These are phyloP conservation scores for Clavispora asparagi DNA, from an alignment of 805 yeast species.

Conservation along the genomic window DNA sequence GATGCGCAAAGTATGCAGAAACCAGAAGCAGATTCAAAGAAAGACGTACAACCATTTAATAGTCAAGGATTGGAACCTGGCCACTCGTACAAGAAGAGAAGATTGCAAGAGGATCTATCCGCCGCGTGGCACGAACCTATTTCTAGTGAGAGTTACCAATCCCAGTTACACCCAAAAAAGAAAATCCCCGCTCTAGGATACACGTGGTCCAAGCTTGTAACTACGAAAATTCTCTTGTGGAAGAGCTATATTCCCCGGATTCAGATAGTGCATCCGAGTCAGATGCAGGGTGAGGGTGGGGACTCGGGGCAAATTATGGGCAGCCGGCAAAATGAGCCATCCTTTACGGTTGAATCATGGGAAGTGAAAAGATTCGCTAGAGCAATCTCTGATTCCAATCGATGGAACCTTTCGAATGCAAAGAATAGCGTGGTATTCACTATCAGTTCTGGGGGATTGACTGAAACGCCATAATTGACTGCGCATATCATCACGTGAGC, in stretches of 20 bases:
- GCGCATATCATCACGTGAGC: background rate
- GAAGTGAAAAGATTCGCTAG: conserved; percentile 4
- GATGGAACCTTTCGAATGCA: background rate
- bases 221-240: conserved; percentile 13
- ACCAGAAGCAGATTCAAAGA: background rate
- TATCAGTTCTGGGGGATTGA: background rate
- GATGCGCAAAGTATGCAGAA: conserved; percentile 20
- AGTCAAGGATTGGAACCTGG: background rate
- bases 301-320: background rate
- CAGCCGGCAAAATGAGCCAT: background rate
- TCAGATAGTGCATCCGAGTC: background rate
- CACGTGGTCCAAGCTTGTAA: conserved; percentile 14
- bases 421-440: background rate
- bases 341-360: background rate
- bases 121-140: background rate
- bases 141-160: background rate
- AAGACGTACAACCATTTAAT: background rate
- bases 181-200: conserved; percentile 15
- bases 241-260: conserved; percentile 2
- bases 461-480: background rate
- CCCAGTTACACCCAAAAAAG: background rate
- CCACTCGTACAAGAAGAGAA: background rate
- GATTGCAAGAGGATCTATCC: background rate
- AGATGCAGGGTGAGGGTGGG: background rate
- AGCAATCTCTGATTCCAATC: conserved; percentile 1